Evolutionary conservation across 2,329 filamentous ascomycete species (phyloP), one percentile per base, ranked within the genome.

Genomic region (Ceratocystis ficicola): DNA sequence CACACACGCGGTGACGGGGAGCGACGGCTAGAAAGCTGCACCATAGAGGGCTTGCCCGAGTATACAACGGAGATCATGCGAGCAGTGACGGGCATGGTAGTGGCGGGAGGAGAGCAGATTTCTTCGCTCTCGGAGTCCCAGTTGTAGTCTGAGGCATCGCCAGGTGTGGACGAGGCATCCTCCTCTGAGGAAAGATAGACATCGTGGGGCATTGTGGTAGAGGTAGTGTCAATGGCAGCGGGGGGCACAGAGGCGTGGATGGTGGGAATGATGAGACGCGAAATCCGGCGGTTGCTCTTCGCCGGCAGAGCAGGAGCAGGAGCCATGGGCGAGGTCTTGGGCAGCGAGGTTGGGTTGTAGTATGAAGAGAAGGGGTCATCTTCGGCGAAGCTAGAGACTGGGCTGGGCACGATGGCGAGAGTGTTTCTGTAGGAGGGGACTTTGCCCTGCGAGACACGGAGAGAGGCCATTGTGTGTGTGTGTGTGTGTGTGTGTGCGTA

Each of bases 181-280:
- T 87, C 84, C 69, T 87, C 84, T 0, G 83, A 86, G 1, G 83
- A 86, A 30, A 87, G 79, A 72, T 87, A 87, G 67, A 83, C 71
- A 66, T 84, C 81, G 72, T 85, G 83, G 5, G 83, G 81, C 1
- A 50, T 50, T n/a, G 78, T 48, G 7, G 61, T 25, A 32, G 59
- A 63, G n/a, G 59, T 63, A 28, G 59, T 17, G 3, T 60, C 57
- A 28, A 62, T 52, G 20, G 41, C 28, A 6, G 61, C 48, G 22
- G 61, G 62, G n/a, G 61, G 41, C 15, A 48, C 36, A n/a, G 64
- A 59, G 36, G 52, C 30, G 25, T 41, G 52, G 30, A 61, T 63
- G 59, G 44, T 59, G n/a, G 66, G 63, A 50, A 67, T 74, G 52
- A 80, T 74, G 15, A 80, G 62, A 36, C 74, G 74, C 3, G 79